Evolutionary conservation across 2,329 filamentous ascomycete genomes (phyloP).

Genomic region (Colletotrichum melonis): DNA sequence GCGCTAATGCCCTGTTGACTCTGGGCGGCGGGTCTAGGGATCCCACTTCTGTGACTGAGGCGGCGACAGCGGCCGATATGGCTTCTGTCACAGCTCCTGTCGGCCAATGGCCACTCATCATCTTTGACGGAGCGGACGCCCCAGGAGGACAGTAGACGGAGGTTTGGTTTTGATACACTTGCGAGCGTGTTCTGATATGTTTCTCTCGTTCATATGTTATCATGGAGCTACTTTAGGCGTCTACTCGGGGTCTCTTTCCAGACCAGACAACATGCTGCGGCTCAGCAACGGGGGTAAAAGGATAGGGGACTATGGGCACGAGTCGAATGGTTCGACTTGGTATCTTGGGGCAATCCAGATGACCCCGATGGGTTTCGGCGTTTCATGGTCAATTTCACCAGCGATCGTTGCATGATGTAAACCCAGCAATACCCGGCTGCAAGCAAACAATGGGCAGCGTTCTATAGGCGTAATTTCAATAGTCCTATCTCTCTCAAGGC

Average conservation of each 20-base stretch:
- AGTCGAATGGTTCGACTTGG: slow-evolving; percentile 1
- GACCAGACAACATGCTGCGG: not conserved
- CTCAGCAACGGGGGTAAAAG: not conserved
- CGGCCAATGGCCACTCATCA: slow-evolving; percentile 31
- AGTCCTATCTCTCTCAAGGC: not conserved
- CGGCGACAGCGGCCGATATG: slow-evolving; percentile 30
- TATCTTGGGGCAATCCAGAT: not conserved
- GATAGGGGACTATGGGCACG: not conserved
- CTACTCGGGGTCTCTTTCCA: not conserved
- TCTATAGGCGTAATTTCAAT: not conserved
- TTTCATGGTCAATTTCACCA: not conserved
- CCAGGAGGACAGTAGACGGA: slow-evolving; percentile 12
- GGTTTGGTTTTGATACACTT: not conserved
- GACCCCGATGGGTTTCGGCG: slow-evolving; percentile 7
- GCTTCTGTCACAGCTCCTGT: slow-evolving; percentile 18
- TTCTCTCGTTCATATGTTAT: not conserved
- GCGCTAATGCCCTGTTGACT: slow-evolving; percentile 60
- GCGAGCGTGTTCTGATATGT: not conserved
- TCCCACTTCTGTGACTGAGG: slow-evolving; percentile 24
- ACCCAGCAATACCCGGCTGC: slow-evolving; percentile 20
- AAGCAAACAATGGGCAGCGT: not conserved
- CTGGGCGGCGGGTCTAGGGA: slow-evolving; percentile 48
- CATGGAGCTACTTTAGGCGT: slow-evolving; percentile 19
- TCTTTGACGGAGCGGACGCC: slow-evolving; percentile 19
- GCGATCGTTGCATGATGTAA: not conserved